Conservation (phyloP, 78 protist genomes). For the Pelomyxa schiedti region DNA sequence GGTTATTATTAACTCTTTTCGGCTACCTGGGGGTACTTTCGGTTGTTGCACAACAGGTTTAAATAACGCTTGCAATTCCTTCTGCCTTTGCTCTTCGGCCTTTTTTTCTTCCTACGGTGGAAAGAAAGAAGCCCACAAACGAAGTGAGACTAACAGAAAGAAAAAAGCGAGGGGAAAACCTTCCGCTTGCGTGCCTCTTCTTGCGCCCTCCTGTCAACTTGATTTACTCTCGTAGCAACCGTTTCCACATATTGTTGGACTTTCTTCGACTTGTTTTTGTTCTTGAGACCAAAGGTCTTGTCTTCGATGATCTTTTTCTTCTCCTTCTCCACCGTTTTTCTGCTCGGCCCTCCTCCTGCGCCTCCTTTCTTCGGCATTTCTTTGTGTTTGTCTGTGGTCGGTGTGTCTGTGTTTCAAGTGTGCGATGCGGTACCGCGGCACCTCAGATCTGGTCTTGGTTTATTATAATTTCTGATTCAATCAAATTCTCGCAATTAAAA, state of each 20-base stretch:
- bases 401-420: too few species aligned
- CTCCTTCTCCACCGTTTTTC: slow-evolving; percentile 40
- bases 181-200: background rate
- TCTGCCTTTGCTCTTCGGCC: background rate
- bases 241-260: background rate
- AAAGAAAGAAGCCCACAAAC: too few species aligned
- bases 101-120: background rate
- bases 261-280: slow-evolving; percentile 70
- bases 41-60: slow-evolving; percentile 22
- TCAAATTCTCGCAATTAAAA: too few species aligned
- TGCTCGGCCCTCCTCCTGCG: slow-evolving; percentile 24
- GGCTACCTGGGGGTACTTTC: slow-evolving; percentile 18
- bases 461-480: too few species aligned
- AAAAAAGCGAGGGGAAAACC: too few species aligned
- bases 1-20: too few species aligned
- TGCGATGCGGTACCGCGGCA: too few species aligned
- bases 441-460: too few species aligned
- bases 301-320: slow-evolving; percentile 68
- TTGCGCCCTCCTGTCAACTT: slow-evolving; percentile 21
- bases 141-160: too few species aligned
- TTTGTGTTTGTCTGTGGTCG: too few species aligned
- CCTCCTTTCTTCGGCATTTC: slow-evolving; percentile 36
- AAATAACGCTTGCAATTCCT: slow-evolving; percentile 21
- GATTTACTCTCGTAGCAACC: slow-evolving; percentile 1
- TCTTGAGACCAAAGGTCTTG: slow-evolving; percentile 85